These are phyloP conservation scores for Tolypocladium tundrense DNA, from an alignment of 2,329 filamentous ascomycete species.

Conservation along the genomic window DNA sequence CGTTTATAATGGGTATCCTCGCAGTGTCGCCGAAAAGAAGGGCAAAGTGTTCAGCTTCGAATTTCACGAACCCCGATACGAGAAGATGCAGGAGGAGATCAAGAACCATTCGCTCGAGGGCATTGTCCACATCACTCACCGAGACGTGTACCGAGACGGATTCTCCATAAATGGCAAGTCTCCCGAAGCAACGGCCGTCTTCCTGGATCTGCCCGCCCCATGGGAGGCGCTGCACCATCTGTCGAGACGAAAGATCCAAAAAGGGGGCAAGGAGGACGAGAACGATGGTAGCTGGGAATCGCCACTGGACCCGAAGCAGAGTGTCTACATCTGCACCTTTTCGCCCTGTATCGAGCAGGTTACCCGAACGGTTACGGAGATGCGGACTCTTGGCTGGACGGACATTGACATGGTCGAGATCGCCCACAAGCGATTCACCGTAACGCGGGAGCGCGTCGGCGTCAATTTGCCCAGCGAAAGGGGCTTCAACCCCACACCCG, in stretches of 20 bases:
- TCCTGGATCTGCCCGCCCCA: conserved; percentile 71
- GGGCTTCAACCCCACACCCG: conserved; percentile 59
- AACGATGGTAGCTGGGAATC: conserved; percentile 35
- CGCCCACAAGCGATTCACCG: conserved; percentile 65
- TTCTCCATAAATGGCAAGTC: conserved; percentile 53
- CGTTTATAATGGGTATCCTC: conserved; percentile 62
- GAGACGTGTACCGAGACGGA: conserved; percentile 68
- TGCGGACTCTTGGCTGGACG: conserved; percentile 78
- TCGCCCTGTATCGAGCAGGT: conserved; percentile 97
- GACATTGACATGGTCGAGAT: conserved; percentile 93
- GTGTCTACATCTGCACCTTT: conserved; percentile 82
- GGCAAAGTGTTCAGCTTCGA: conserved; percentile 78
- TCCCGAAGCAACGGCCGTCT: conserved; percentile 59
- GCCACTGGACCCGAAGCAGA: conserved; percentile 59
- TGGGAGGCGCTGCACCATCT: conserved; percentile 72
- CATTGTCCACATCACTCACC: conserved; percentile 63
- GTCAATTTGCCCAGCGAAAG: conserved; percentile 55
- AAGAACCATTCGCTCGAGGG: conserved; percentile 53
- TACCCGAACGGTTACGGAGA: conserved; percentile 67
- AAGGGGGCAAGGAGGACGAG: conserved; percentile 11
- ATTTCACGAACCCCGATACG: conserved; percentile 63
- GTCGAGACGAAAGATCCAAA: conserved; percentile 36
- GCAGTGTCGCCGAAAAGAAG: conserved; percentile 27
- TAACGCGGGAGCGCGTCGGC: conserved; percentile 72
- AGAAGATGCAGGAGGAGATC: conserved; percentile 61